Percentiles rank a stretch among this genome's conserved stretches.
phyloP scores from a whole-genome alignment of 352 stramenopile species.

The Phytophthora sansomeana region DNA sequence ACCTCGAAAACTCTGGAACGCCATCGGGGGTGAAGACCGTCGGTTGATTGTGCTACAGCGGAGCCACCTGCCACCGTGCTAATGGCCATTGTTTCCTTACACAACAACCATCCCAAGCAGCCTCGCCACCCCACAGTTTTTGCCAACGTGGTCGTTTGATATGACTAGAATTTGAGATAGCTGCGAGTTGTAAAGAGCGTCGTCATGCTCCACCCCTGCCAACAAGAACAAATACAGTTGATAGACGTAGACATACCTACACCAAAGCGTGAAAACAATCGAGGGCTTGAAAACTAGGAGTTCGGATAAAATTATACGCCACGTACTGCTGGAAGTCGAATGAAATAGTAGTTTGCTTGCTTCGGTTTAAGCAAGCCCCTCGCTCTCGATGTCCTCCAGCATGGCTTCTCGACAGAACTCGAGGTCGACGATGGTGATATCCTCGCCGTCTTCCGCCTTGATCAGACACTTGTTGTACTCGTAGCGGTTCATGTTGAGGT shows the following conservation, averaged over 20 bases:
- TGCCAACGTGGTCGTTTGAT: too few species aligned
- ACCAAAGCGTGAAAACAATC: neutral
- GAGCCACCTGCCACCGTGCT: slow-evolving; percentile 45
- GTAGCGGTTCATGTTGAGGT: slow-evolving; percentile 60
- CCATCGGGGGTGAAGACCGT: slow-evolving; percentile 76
- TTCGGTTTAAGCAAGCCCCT: slow-evolving; percentile 12
- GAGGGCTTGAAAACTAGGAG: neutral
- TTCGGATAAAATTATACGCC: neutral
- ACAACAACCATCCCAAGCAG: too few species aligned
- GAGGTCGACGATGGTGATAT: slow-evolving; percentile 51
- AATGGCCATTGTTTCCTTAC: slow-evolving; percentile 7
- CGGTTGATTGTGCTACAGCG: slow-evolving; percentile 75
- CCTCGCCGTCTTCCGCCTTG: slow-evolving; percentile 28
- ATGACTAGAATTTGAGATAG: too few species aligned
- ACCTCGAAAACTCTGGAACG: slow-evolving; percentile 79
- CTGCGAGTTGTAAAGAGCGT: too few species aligned
- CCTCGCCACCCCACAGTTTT: too few species aligned
- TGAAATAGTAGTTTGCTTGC: neutral
- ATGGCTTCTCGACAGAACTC: slow-evolving; percentile 42
- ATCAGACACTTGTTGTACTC: slow-evolving; percentile 59
- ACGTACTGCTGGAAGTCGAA: neutral
- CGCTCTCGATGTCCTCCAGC: slow-evolving; percentile 38
- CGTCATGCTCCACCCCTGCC: too few species aligned
- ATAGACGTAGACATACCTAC: neutral
- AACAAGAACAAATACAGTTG: too few species aligned